phyloP scores from a whole-genome alignment of 1,284 basidiomycete species.

The Exsudoporus floridanus region DNA sequence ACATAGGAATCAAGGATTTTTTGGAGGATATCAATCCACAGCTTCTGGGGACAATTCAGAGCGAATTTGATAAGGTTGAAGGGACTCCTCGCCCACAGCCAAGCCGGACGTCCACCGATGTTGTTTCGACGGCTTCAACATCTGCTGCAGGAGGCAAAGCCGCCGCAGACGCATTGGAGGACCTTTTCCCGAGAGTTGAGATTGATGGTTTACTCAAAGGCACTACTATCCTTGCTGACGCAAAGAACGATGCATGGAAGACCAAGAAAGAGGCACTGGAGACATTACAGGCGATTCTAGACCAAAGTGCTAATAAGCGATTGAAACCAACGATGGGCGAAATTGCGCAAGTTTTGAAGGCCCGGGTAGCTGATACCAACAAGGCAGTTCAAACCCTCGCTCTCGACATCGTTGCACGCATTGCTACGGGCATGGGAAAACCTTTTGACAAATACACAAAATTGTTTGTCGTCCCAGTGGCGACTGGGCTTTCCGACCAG shows the following conservation, averaged over 20 bases:
- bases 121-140: slow-evolving; percentile 49
- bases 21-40: slow-evolving; percentile 95
- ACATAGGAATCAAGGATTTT: slow-evolving; percentile 83
- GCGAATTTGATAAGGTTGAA: slow-evolving; percentile 94
- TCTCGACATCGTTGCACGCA: slow-evolving; percentile 85
- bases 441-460: slow-evolving; percentile 90
- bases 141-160: slow-evolving; percentile 43
- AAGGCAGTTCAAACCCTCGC: slow-evolving; percentile 91
- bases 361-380: slow-evolving; percentile 89
- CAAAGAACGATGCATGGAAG: slow-evolving; percentile 96
- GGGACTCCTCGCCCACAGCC: slow-evolving; percentile 80
- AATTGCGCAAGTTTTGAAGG: slow-evolving; percentile 85
- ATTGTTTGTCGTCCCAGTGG: slow-evolving; percentile 75
- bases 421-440: slow-evolving; percentile 93
- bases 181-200: slow-evolving; percentile 94
- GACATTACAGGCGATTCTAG: slow-evolving; percentile 77
- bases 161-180: slow-evolving; percentile 77
- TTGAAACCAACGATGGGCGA: slow-evolving; percentile 93
- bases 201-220: slow-evolving; percentile 85
- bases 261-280: slow-evolving; percentile 95
- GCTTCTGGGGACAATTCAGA: slow-evolving; percentile 85
- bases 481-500: slow-evolving; percentile 88
- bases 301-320: slow-evolving; percentile 89
- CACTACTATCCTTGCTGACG: slow-evolving; percentile 80
- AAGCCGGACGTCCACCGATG: slow-evolving; percentile 72